phyloP scores from a whole-genome alignment of 73 alveolate genomes.

The Effrenium voratum region DNA sequence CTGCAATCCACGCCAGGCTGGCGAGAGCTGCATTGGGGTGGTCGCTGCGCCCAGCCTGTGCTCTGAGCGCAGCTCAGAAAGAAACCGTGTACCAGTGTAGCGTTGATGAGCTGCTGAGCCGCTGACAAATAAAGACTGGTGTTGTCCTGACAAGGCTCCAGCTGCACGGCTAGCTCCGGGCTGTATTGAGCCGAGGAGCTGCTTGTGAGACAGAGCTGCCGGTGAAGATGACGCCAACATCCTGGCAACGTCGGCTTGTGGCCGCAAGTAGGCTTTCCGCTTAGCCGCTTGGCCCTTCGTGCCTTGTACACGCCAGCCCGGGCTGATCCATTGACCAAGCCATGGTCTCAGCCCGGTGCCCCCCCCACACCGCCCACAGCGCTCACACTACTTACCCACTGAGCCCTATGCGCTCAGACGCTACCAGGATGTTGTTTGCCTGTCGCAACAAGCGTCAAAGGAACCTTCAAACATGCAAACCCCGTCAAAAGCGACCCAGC shows the following conservation, averaged over 20 bases:
- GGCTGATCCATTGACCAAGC: slow-evolving; percentile 47
- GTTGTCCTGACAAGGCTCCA: no score
- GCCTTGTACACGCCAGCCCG: slow-evolving; percentile 93
- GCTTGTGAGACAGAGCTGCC: slow-evolving; percentile 18
- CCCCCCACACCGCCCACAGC: not conserved
- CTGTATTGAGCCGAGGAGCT: no score
- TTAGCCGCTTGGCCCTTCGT: no score
- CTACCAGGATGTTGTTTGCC: slow-evolving; percentile 52
- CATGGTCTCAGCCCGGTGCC: slow-evolving; percentile 37
- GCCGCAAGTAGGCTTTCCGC: not conserved
- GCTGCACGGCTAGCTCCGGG: no score
- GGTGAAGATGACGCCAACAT: slow-evolving; percentile 63
- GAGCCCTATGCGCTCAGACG: slow-evolving; percentile 1
- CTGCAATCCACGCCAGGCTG: not conserved
- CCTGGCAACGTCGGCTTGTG: not conserved
- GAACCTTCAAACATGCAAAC: no score
- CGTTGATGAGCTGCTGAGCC: no score
- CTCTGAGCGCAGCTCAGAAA: no score
- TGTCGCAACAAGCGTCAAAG: no score
- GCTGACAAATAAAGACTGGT: slow-evolving; percentile 26
- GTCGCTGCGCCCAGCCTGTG: slow-evolving; percentile 82
- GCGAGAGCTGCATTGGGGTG: slow-evolving; percentile 65
- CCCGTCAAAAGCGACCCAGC: no score
- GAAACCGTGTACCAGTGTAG: no score
- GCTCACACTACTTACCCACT: not conserved